Evolutionary conservation across 2,329 filamentous ascomycete genomes (phyloP), one percentile per base, ranked within the genome.

Genomic region (Aspergillus calidoustus): DNA sequence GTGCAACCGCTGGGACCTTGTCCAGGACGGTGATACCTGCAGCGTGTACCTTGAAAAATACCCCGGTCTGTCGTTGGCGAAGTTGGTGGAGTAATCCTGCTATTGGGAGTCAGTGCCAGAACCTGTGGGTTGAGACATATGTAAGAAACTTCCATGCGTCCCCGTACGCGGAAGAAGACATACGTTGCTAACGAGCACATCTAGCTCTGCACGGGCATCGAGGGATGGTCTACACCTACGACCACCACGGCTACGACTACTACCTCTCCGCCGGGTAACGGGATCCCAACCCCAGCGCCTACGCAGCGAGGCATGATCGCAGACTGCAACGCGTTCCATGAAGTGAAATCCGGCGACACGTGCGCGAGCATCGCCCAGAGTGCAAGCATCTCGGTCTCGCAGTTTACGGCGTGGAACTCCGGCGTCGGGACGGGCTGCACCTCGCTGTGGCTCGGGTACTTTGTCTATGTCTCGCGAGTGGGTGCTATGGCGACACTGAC

Each of bases 1-100:
- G 1, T 60, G 57, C 28, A 60, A 60, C 30, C 57, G 51, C 6
- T 60, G 57, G 57, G 57, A 60, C 38, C 43, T 60, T 11, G 57
- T 60, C 13, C 13, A 55, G 46, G 19, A 28, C 0, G 57, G 57
- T 8, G 31, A 60, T 25, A 28, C 57, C 7, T 60, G 57, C 44
- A 17, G 25, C 23, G 30, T 28, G 15, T 60, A 43, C 25, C 25
- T 28, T 8, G 25, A 25, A 2, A 55, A 51, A 34, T 60, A 60
- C 7, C 57, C 57, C 4, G 57, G 51, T 17, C 3, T 60, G 3
- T 54, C 57, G 1, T 28, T 54, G 2, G 34, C 25, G 15, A 38
- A 60, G 8, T 23, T 60, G 46, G 19, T 50, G 3, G 23, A 23
- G 7, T 60, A 60, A 60, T n/a, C n/a, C 57, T 8, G 51, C 25